Evolutionary conservation across 73 alveolate species (phyloP).

Genomic region (Stentor roeselii): DNA sequence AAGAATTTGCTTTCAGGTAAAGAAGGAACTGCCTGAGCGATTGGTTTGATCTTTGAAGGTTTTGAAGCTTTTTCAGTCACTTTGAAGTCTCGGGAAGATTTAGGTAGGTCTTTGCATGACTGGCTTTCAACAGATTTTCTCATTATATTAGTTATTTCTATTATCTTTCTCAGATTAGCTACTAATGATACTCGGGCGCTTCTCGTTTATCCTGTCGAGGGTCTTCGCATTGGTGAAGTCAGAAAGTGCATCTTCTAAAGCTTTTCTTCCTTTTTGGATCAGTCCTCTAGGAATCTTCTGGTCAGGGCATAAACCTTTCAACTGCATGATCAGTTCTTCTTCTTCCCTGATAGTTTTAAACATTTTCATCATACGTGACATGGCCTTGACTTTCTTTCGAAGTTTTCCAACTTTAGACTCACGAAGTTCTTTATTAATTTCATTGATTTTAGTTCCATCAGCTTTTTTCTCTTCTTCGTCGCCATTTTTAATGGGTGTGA

Average conservation of each 20-base stretch:
- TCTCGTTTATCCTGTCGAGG: constrained; percentile 39
- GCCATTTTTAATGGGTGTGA: constrained; percentile 26
- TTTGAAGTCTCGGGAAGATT: no score
- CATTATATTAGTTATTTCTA: no score
- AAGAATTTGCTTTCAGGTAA: not conserved
- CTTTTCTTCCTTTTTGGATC: constrained; percentile 68
- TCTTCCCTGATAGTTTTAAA: constrained; percentile 58
- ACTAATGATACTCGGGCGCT: no score
- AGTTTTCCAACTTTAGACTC: constrained; percentile 1
- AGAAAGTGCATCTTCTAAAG: constrained; percentile 40
- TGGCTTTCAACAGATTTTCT: no score
- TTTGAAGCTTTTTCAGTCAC: no score
- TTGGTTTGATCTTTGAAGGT: not conserved
- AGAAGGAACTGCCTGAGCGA: not conserved
- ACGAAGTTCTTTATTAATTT: not conserved
- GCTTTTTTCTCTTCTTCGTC: constrained; percentile 40
- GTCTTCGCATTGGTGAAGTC: constrained; percentile 45
- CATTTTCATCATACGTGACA: constrained; percentile 22
- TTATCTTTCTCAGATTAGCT: no score
- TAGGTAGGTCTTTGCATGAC: no score
- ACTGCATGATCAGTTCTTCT: constrained; percentile 80
- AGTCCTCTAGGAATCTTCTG: constrained; percentile 85
- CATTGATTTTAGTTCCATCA: not conserved
- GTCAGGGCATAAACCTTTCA: constrained; percentile 95
- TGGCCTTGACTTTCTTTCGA: constrained; percentile 25